These are phyloP conservation scores for Hura crepitans DNA, from an alignment of 441 rosid species.

Conservation along the genomic window DNA sequence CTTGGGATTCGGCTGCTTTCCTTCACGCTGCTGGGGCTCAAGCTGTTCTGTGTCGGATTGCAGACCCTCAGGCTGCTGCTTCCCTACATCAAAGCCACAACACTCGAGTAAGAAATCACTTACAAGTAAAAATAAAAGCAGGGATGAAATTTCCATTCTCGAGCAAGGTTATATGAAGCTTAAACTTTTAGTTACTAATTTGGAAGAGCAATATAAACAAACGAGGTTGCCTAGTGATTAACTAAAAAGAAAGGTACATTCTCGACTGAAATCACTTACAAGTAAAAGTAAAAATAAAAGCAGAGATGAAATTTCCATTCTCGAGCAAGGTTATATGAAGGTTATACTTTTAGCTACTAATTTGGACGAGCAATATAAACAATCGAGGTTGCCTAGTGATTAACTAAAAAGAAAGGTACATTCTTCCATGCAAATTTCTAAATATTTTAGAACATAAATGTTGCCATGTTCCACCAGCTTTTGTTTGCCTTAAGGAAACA, in stretches of 20 bases:
- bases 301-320: neutral
- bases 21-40: neutral
- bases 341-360: neutral
- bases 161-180: neutral
- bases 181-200: neutral
- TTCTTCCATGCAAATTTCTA: neutral
- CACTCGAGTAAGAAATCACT: neutral
- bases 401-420: neutral
- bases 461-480: neutral
- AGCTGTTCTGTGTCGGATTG: neutral
- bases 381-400: neutral
- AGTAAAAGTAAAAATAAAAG: neutral
- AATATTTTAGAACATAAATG: neutral
- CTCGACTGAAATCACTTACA: neutral
- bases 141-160: neutral
- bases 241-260: too few relatives aligned
- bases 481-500: neutral
- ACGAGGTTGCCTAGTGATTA: neutral
- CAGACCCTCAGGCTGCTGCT: conserved; percentile 4
- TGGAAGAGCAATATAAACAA: too few relatives aligned
- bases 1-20: conserved; percentile 2
- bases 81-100: conserved; percentile 7
- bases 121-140: neutral
- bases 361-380: too few relatives aligned
- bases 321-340: neutral